Evolutionary conservation across 768 basidiomycete genomes (phyloP).

Genomic region (Tylopilus plumbeoviolaceoides): DNA sequence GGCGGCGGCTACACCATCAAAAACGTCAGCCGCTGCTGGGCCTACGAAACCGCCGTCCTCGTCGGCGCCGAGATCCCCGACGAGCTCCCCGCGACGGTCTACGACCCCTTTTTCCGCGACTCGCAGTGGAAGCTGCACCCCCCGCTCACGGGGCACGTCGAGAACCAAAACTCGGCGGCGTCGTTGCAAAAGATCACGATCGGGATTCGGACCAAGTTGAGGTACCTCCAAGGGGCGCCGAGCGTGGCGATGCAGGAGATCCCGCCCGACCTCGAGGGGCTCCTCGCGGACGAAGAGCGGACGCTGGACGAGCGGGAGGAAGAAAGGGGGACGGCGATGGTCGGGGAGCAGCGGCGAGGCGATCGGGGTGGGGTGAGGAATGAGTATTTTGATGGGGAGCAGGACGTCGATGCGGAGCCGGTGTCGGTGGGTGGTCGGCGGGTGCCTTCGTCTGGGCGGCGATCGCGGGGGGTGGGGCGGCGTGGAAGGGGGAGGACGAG

Average conservation of each 20-base stretch:
- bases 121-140: conserved; percentile 92
- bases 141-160: conserved; percentile 84
- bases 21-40: conserved; percentile 98
- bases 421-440: conserved; percentile 25
- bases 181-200: conserved; percentile 86
- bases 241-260: conserved; percentile 96
- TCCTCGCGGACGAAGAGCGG: conserved; percentile 69
- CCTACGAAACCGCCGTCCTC: conserved; percentile 94
- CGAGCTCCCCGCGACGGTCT: conserved; percentile 83
- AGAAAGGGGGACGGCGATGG: conserved; percentile 53
- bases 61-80: conserved; percentile 81
- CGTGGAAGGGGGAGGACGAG: not conserved
- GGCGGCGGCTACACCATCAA: conserved; percentile 97
- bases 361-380: conserved; percentile 55
- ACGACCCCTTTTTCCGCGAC: conserved; percentile 91
- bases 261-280: conserved; percentile 82
- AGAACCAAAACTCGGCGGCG: conserved; percentile 85
- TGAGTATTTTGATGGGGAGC: conserved; percentile 72
- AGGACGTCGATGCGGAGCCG: conserved; percentile 58
- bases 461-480: conserved; percentile 14
- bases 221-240: conserved; percentile 94
- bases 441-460: conserved; percentile 8
- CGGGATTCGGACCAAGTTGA: conserved; percentile 78
- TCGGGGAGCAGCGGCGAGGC: conserved; percentile 43
- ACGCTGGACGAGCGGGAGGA: conserved; percentile 68